phyloP scores from a whole-genome alignment of 805 yeast species.

The Starmera dryadoides region DNA sequence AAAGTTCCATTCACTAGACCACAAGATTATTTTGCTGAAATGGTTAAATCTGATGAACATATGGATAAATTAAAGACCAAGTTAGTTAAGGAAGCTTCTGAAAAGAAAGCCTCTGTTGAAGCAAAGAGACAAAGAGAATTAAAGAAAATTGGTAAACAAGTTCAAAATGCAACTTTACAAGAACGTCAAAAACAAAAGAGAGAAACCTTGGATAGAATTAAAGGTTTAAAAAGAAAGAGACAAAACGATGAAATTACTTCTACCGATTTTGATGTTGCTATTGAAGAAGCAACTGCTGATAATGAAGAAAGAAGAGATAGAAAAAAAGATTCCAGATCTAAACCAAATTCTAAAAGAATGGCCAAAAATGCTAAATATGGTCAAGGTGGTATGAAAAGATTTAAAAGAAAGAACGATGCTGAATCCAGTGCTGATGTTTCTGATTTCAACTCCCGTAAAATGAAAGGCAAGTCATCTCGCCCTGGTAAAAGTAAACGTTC shows the following conservation, averaged over 20 bases:
- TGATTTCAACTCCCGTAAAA: constrained; percentile 45
- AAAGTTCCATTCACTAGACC: constrained; percentile 91
- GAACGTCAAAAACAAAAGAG: constrained; percentile 90
- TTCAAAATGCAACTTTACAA: constrained; percentile 87
- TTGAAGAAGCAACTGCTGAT: constrained; percentile 69
- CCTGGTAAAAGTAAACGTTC: constrained; percentile 51
- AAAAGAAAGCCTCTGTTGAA: constrained; percentile 86
- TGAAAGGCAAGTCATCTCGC: constrained; percentile 40
- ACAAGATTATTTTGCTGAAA: constrained; percentile 93
- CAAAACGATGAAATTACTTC: constrained; percentile 62
- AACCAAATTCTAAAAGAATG: constrained; percentile 56
- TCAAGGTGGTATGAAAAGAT: constrained; percentile 70
- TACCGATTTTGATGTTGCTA: constrained; percentile 82
- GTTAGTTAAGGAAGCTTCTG: constrained; percentile 69
- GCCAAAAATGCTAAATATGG: constrained; percentile 75
- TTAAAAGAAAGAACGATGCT: constrained; percentile 65
- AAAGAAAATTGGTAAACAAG: constrained; percentile 97
- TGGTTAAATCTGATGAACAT: constrained; percentile 96
- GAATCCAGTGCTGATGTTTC: constrained; percentile 62
- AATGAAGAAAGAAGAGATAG: constrained; percentile 26
- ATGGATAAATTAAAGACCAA: constrained; percentile 89
- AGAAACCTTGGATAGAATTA: constrained; percentile 84
- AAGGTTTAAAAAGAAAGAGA: constrained; percentile 85
- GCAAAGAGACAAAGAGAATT: constrained; percentile 91
- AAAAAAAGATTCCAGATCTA: constrained; percentile 40